These are phyloP conservation scores for Amanita thiersii DNA, from an alignment of 768 basidiomycete genomes.

Conservation along the genomic window DNA sequence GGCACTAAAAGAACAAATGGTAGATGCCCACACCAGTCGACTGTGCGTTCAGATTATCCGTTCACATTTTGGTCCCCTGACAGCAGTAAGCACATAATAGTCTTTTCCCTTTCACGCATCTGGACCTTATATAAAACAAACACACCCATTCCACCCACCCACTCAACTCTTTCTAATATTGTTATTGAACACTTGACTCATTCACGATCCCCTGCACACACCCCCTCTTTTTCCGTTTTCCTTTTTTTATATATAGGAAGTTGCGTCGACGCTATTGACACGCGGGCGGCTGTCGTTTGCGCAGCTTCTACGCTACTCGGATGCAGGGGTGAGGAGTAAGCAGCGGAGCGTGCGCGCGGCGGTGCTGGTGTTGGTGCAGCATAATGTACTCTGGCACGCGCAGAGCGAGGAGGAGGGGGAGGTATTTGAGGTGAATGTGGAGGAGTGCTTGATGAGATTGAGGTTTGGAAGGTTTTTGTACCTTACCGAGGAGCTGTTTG, in stretches of 20 bases:
- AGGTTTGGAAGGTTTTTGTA: slow-evolving; percentile 80
- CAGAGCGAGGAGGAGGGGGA: slow-evolving; percentile 64
- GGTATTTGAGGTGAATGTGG: slow-evolving; percentile 73
- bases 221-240: too few relatives aligned
- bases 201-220: too few relatives aligned
- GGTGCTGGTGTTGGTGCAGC: slow-evolving; percentile 78
- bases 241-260: slow-evolving; percentile 47
- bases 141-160: too few relatives aligned
- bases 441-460: slow-evolving; percentile 75
- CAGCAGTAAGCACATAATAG: slow-evolving; percentile 15
- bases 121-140: neutral
- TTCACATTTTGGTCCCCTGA: slow-evolving; percentile 51
- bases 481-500: slow-evolving; percentile 64
- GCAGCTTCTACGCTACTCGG: slow-evolving; percentile 63
- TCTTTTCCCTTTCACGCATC: neutral
- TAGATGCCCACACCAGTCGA: slow-evolving; percentile 44
- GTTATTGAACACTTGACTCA: too few relatives aligned
- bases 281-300: slow-evolving; percentile 73
- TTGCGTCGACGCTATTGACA: slow-evolving; percentile 66
- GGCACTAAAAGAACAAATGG: too few relatives aligned
- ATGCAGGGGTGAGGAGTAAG: too few relatives aligned
- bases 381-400: slow-evolving; percentile 87
- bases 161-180: too few relatives aligned
- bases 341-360: slow-evolving; percentile 61
- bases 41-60: slow-evolving; percentile 50